Evolutionary conservation across 2,329 filamentous ascomycete species (phyloP).

Genomic region (Berkeleyomyces rouxiae): DNA sequence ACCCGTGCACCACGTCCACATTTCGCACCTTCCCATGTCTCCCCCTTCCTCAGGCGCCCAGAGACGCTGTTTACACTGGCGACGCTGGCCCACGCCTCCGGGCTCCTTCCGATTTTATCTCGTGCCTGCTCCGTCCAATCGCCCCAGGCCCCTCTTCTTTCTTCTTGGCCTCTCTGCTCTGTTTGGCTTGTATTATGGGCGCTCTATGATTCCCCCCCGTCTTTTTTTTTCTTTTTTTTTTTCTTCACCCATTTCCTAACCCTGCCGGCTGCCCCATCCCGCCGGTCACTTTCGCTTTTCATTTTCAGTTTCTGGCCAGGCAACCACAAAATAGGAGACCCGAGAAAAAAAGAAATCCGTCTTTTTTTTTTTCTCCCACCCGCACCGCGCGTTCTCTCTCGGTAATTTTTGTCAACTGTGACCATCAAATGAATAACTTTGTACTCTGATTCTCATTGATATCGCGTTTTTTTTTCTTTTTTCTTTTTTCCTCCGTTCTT

Average conservation of each 20-base stretch:
- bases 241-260: background rate
- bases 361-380: background rate
- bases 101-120: constrained; percentile 6
- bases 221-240: background rate
- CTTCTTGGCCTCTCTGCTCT: background rate
- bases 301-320: background rate
- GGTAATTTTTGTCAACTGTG: background rate
- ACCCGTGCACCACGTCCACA: background rate
- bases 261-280: background rate
- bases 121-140: constrained; percentile 5
- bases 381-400: background rate
- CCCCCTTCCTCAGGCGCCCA: background rate
- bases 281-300: background rate
- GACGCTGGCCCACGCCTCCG: background rate
- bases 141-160: background rate
- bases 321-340: constrained; percentile 1
- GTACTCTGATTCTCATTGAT: too few relatives aligned
- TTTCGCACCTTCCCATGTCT: background rate
- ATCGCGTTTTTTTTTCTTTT: background rate
- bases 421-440: background rate
- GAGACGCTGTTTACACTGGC: background rate
- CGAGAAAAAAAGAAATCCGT: background rate
- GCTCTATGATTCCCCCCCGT: background rate
- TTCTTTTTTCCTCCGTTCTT: background rate
- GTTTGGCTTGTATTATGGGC: background rate